phyloP scores from a whole-genome alignment of 306 rosid species.

The Malus sieversii region DNA sequence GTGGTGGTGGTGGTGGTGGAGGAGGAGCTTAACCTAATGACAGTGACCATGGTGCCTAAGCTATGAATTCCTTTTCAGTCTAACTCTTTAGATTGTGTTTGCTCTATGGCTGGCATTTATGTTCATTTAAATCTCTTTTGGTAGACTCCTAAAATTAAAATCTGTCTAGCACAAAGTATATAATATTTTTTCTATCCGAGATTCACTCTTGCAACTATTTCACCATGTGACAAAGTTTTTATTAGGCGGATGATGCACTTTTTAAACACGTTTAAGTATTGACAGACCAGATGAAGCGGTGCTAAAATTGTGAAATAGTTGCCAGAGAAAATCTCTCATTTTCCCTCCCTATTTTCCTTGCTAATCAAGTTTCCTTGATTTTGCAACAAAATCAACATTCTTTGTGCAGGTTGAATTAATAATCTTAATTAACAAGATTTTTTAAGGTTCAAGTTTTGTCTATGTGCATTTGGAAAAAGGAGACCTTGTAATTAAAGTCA shows the following conservation, averaged over 20 bases:
- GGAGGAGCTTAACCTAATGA: conserved; percentile 14
- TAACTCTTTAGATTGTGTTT: conserved; percentile 29
- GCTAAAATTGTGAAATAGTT: background rate
- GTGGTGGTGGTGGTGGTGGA: conserved; percentile 15
- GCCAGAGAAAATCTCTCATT: background rate
- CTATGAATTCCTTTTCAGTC: conserved; percentile 17
- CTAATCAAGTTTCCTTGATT: conserved; percentile 15
- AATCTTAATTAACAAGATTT: background rate
- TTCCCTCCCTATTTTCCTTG: background rate
- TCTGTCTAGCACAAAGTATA: background rate
- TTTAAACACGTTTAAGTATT: too few relatives aligned
- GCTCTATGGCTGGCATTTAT: conserved; percentile 25
- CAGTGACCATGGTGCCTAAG: conserved; percentile 19
- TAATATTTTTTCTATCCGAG: background rate
- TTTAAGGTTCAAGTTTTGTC: background rate
- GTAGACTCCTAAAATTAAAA: background rate
- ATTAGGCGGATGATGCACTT: too few relatives aligned
- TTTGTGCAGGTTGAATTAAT: background rate
- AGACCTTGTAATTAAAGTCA: background rate
- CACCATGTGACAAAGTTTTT: background rate
- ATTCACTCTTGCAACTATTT: background rate
- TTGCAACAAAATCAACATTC: conserved; percentile 14
- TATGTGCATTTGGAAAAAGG: background rate
- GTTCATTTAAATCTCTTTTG: background rate
- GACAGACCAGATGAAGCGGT: background rate